A percentile compares a stretch with the other conserved stretches of the same genome.
phyloP scores from a whole-genome alignment of 75 land plant genomes.

The Picea sitchensis region DNA sequence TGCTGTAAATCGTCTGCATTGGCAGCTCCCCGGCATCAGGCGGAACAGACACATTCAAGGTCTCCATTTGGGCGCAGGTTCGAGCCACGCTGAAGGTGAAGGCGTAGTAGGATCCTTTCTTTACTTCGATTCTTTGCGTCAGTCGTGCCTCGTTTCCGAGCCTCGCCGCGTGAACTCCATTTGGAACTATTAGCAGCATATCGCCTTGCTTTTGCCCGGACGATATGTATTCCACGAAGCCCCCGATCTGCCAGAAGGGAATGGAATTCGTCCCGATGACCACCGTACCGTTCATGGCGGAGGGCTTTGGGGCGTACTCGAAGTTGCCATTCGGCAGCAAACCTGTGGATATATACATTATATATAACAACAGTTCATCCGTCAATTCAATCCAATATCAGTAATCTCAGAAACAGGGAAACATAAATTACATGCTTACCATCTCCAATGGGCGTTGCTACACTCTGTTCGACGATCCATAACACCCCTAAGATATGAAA shows the following conservation, averaged over 20 bases:
- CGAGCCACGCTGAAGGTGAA: conserved; percentile 57
- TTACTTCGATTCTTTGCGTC: conserved; percentile 28
- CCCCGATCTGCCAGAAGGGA: conserved; percentile 50
- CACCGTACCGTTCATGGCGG: conserved; percentile 44
- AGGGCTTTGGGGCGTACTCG: conserved; percentile 29
- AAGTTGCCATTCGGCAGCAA: conserved; percentile 27
- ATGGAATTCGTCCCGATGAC: conserved; percentile 27
- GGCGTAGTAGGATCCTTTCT: conserved; percentile 34
- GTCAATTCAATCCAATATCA: no score
- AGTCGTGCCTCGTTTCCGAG: conserved; percentile 68
- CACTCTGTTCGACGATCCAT: no score
- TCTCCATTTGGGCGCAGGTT: conserved; percentile 60
- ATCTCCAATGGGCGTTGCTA: no score
- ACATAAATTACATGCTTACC: no score
- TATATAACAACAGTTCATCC: no score
- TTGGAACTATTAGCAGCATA: conserved; percentile 58
- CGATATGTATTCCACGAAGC: conserved; percentile 62
- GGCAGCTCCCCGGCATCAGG: conserved; percentile 21
- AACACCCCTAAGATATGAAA: no score
- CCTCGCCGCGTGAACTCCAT: conserved; percentile 49
- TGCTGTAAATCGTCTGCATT: conserved; percentile 29
- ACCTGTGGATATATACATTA: conserved; percentile 10
- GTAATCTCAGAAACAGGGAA: no score
- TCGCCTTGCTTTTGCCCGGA: conserved; percentile 64
- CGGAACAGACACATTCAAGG: conserved; percentile 51